Evolutionary conservation across 306 rosid genomes (phyloP), one percentile per base, ranked within the genome.

Genomic region (Rosa chinensis): DNA sequence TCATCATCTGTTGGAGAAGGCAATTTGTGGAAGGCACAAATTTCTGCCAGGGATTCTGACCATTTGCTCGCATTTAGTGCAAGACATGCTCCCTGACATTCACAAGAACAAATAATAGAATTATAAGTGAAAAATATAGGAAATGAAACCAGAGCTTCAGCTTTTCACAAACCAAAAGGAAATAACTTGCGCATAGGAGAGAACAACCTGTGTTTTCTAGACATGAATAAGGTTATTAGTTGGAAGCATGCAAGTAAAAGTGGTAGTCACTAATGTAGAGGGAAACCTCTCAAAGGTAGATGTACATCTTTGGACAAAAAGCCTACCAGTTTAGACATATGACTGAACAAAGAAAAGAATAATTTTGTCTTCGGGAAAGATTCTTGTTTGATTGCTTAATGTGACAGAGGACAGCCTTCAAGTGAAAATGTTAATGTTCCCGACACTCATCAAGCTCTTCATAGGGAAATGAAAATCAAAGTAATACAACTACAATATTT

Each of bases 11-110:
- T 75, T 72, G 94, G 94, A 74, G 84, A 81, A 84, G 97, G 85
- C 71, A 95, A 76, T 82, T 89, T 82, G 87, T 91, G 89, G 81
- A 83, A 88, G 86, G 89, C 88, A 81, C 97, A 92, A 80, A 95
- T 87, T 78, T 93, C 84, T 77, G 85, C 70, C 16, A 91, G 73
- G 83, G 96, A 82, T 79, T 90, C 87, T 59, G 85, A 79, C 97
- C 97, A 93, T 84, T 86, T 91, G 80, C 78, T 86, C 1, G 94
- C 94, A 84, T 93, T 90, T 82, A 95, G 81, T 14, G 97, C 93
- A 73, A 90, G 86, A 81, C 98, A 91, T 69, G 98, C 97, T 80
- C 99, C 99, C 99, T 95, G 47, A 83, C 79, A 87, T 78, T 74
- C 13, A 66, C 66, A 73, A 79, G 11, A 81, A 39, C 63, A 81